These are phyloP conservation scores for Aegilops sharonensis DNA, from an alignment of 176 grass and related monocot species.

Conservation along the genomic window DNA sequence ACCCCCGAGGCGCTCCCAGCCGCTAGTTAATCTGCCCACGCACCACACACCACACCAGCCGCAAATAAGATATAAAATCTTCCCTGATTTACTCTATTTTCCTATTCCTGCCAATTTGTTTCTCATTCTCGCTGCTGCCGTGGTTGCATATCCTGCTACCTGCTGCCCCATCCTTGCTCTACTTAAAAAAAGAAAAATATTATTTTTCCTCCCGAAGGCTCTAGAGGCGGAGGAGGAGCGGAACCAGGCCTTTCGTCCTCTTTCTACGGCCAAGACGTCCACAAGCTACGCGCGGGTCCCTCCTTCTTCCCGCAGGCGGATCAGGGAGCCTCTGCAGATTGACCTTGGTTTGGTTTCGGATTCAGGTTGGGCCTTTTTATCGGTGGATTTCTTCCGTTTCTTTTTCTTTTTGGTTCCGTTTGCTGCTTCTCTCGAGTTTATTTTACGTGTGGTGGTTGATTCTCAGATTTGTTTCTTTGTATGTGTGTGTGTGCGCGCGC, in stretches of 20 bases:
- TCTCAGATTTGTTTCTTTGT: slow-evolving; percentile 2
- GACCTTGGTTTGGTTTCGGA: background rate
- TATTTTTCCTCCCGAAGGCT: slow-evolving; percentile 16
- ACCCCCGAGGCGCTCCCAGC: slow-evolving; percentile 35
- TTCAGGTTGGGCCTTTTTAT: background rate
- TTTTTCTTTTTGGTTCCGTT: background rate
- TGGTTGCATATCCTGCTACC: background rate
- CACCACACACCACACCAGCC: background rate
- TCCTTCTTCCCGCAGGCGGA: background rate
- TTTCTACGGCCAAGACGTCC: background rate
- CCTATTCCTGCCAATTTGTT: background rate
- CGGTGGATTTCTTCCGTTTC: background rate
- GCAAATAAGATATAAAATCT: background rate
- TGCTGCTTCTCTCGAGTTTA: background rate
- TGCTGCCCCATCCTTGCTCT: background rate
- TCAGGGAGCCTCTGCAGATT: background rate
- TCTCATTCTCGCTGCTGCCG: background rate
- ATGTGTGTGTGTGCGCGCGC: too few relatives aligned
- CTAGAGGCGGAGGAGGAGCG: slow-evolving; percentile 18
- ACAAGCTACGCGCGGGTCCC: background rate
- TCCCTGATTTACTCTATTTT: background rate
- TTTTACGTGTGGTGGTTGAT: background rate
- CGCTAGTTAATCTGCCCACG: slow-evolving; percentile 22
- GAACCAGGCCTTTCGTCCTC: background rate
- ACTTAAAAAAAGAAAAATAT: background rate